phyloP scores from a whole-genome alignment of 345 rosid species.

The Dovyalis caffra region DNA sequence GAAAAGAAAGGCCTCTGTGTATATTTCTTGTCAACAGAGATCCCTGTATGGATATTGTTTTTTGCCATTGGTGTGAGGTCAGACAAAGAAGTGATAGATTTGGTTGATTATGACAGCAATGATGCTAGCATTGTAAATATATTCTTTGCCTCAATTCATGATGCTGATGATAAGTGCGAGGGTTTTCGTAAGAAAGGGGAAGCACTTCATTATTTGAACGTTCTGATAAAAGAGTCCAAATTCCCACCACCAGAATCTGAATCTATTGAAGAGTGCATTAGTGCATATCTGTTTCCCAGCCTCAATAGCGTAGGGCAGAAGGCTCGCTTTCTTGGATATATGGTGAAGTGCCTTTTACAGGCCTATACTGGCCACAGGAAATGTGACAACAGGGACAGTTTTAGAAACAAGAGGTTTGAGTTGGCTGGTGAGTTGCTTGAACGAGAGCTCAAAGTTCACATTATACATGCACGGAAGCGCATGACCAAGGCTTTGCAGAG shows the following conservation, averaged over 20 bases:
- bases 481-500: slow-evolving; percentile 75
- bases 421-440: slow-evolving; percentile 84
- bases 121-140: slow-evolving; percentile 58
- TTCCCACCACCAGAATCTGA: slow-evolving; percentile 86
- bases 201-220: slow-evolving; percentile 42
- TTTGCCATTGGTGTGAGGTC: slow-evolving; percentile 79
- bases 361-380: slow-evolving; percentile 70
- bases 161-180: slow-evolving; percentile 60
- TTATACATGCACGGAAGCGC: slow-evolving; percentile 64
- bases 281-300: slow-evolving; percentile 60
- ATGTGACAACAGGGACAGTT: slow-evolving; percentile 78
- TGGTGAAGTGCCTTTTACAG: slow-evolving; percentile 77
- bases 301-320: slow-evolving; percentile 58
- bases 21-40: slow-evolving; percentile 69
- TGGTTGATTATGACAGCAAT: slow-evolving; percentile 51
- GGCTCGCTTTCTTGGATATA: slow-evolving; percentile 85
- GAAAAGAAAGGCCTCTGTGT: slow-evolving; percentile 67
- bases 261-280: slow-evolving; percentile 54
- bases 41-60: slow-evolving; percentile 81
- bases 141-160: slow-evolving; percentile 58
- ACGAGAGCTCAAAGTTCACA: slow-evolving; percentile 75
- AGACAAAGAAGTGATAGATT: slow-evolving; percentile 62
- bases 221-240: slow-evolving; percentile 44
- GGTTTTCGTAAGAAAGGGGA: slow-evolving; percentile 44
- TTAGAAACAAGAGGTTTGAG: slow-evolving; percentile 86